Evolutionary conservation across 2,329 filamentous ascomycete species (phyloP).

Genomic region (Thielaviopsis euricoi): DNA sequence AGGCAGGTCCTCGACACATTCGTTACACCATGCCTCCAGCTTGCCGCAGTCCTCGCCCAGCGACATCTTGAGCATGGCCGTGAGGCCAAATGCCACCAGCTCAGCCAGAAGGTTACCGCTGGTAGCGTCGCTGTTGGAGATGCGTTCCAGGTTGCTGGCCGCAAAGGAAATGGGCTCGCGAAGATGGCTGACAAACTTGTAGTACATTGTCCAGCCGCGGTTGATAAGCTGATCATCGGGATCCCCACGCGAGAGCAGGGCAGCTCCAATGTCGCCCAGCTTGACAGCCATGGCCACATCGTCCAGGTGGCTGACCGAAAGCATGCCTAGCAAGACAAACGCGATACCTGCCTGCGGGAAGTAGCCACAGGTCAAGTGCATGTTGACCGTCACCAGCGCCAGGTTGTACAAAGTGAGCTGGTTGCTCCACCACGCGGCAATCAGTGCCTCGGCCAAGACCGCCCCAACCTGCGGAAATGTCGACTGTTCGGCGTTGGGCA

Average conservation of each 20-base stretch:
- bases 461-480: conserved; percentile 48
- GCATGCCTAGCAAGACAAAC: conserved; percentile 51
- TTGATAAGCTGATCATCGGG: conserved; percentile 41
- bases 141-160: conserved; percentile 43
- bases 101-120: conserved; percentile 57
- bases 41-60: conserved; percentile 52
- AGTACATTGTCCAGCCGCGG: conserved; percentile 51
- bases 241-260: conserved; percentile 48
- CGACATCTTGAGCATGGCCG: conserved; percentile 51
- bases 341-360: conserved; percentile 54
- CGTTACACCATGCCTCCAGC: conserved; percentile 53
- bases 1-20: conserved; percentile 56
- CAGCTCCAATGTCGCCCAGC: conserved; percentile 44
- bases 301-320: conserved; percentile 53
- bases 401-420: conserved; percentile 56
- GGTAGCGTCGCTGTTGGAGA: conserved; percentile 47
- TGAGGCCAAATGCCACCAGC: conserved; percentile 54
- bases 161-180: conserved; percentile 43
- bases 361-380: conserved; percentile 45
- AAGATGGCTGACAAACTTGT: conserved; percentile 54
- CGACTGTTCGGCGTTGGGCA: conserved; percentile 24
- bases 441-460: conserved; percentile 52
- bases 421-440: conserved; percentile 59
- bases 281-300: conserved; percentile 53
- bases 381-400: conserved; percentile 47